These are phyloP conservation scores for Ormosia emarginata DNA, from an alignment of 306 rosid genomes.

Conservation along the genomic window DNA sequence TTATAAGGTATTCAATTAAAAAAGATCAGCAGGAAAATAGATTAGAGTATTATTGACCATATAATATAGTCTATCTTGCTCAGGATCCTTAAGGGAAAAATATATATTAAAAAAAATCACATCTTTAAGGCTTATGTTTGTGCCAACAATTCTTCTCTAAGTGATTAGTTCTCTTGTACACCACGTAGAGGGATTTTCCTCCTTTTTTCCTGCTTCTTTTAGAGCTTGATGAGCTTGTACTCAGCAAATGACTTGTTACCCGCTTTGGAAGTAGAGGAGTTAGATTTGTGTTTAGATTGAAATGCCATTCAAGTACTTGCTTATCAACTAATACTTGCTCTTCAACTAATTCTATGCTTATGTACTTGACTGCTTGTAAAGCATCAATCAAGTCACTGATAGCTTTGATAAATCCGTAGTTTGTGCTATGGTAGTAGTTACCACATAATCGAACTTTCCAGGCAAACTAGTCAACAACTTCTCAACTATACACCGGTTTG, in stretches of 20 bases:
- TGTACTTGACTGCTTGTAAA: background rate
- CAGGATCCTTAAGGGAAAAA: too few relatives aligned
- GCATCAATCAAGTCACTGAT: background rate
- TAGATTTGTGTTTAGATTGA: background rate
- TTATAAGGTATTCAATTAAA: too few relatives aligned
- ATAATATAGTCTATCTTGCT: too few relatives aligned
- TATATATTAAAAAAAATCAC: too few relatives aligned
- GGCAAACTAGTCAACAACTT: too few relatives aligned
- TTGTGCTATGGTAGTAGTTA: too few relatives aligned
- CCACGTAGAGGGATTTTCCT: background rate
- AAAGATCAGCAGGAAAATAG: too few relatives aligned
- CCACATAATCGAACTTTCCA: too few relatives aligned
- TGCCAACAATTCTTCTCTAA: background rate
- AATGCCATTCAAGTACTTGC: background rate
- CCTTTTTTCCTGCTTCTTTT: background rate
- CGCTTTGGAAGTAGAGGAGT: too few relatives aligned
- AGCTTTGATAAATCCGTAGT: too few relatives aligned
- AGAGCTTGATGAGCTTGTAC: background rate
- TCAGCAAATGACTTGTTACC: background rate
- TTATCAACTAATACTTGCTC: background rate
- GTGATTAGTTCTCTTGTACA: background rate
- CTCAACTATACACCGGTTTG: too few relatives aligned
- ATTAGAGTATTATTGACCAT: too few relatives aligned
- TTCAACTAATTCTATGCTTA: background rate
- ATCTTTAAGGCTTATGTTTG: background rate